Conservation (phyloP, 179 eudicot species). For the Vitellaria paradoxa region DNA sequence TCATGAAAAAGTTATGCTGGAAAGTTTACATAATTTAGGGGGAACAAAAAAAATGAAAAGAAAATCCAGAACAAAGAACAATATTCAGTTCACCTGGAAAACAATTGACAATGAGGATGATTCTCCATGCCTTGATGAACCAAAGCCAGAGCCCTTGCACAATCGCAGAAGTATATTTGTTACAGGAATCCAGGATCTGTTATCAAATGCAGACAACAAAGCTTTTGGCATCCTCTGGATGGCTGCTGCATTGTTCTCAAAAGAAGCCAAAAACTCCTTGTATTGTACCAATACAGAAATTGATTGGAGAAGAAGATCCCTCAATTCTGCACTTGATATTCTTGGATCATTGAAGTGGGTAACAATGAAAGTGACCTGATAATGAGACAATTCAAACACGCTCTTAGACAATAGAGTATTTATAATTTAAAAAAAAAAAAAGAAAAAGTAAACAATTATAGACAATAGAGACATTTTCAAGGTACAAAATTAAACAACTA, state of each 20-base stretch:
- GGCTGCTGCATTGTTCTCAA: conserved; percentile 89
- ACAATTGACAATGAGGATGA: conserved; percentile 69
- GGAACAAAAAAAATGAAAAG: background rate
- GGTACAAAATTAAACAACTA: background rate
- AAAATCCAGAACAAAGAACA: conserved; percentile 11
- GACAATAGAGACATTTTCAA: background rate
- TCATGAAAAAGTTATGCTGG: background rate
- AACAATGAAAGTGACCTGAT: conserved; percentile 84
- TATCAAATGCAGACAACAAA: conserved; percentile 84
- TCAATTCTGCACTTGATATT: conserved; percentile 83
- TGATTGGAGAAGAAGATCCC: conserved; percentile 92
- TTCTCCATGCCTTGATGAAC: conserved; percentile 75
- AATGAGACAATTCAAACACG: conserved; percentile 9
- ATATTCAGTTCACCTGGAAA: conserved; percentile 51
- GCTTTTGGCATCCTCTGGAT: conserved; percentile 67
- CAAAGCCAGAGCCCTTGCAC: conserved; percentile 93
- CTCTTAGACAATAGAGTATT: background rate
- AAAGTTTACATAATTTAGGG: background rate
- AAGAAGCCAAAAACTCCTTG: conserved; percentile 77
- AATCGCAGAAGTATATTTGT: conserved; percentile 79
- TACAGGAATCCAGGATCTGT: conserved; percentile 93
- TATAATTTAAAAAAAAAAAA: too few relatives aligned
- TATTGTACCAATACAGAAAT: conserved; percentile 85
- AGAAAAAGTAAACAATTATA: too few relatives aligned
- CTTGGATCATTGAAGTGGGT: conserved; percentile 89